Conservation (phyloP, 768 basidiomycete genomes). For the Rhodosporidiobolus sp. region DNA sequence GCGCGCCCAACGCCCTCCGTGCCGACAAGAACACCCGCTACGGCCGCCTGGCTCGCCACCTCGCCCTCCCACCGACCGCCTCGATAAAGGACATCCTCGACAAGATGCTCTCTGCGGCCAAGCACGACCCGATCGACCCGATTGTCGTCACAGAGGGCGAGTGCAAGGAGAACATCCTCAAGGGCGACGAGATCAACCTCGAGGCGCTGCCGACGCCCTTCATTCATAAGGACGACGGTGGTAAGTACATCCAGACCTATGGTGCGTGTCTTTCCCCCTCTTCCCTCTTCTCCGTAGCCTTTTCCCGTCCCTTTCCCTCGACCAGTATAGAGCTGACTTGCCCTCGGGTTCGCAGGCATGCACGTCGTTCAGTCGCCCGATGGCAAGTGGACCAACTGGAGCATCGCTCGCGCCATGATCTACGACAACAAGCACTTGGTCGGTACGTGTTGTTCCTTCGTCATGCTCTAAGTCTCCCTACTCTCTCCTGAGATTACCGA, state of each 20-base stretch:
- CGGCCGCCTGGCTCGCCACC: background rate
- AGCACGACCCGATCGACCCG: background rate
- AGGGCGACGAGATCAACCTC: background rate
- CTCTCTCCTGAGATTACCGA: no score
- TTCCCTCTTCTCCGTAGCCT: background rate
- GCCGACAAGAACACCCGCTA: background rate
- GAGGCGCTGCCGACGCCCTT: background rate
- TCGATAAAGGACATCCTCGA: slow-evolving; percentile 4
- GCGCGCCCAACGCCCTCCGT: background rate
- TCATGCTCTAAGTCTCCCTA: no score
- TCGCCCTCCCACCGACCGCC: background rate
- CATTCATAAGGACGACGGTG: slow-evolving; percentile 7
- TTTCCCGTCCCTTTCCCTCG: background rate
- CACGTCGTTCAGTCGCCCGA: slow-evolving; percentile 5
- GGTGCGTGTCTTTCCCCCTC: background rate
- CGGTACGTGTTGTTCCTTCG: background rate
- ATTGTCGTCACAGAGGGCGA: background rate
- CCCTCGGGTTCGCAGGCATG: background rate
- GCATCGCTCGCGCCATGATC: slow-evolving; percentile 5
- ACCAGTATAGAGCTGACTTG: background rate
- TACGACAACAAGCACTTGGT: slow-evolving; percentile 11
- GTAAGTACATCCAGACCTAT: slow-evolving; percentile 13
- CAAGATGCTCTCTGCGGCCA: slow-evolving; percentile 4
- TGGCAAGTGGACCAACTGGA: slow-evolving; percentile 15
- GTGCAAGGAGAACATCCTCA: slow-evolving; percentile 8